These are phyloP conservation scores for Daldinia caldariorum DNA, from an alignment of 495 filamentous ascomycete genomes.

Conservation along the genomic window DNA sequence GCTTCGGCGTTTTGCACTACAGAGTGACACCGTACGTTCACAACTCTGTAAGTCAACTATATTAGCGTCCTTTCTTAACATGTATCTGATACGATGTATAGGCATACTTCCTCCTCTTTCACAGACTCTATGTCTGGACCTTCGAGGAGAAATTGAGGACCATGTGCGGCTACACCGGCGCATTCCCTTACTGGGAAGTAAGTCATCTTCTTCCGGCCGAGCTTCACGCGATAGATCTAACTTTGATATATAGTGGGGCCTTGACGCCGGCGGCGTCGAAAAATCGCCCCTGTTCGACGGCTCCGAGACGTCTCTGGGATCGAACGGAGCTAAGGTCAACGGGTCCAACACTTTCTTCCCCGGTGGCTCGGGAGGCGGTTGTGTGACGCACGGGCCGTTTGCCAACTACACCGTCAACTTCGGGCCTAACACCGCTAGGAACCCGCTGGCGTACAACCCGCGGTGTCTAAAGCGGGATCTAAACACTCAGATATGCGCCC, in stretches of 20 bases:
- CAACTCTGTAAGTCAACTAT: constrained; percentile 44
- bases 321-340: constrained; percentile 47
- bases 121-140: constrained; percentile 51
- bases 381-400: constrained; percentile 50
- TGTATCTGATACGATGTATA: constrained; percentile 5
- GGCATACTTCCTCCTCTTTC: constrained; percentile 56
- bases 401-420: constrained; percentile 52
- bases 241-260: constrained; percentile 45
- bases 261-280: constrained; percentile 48
- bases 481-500: constrained; percentile 49
- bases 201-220: neutral
- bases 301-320: constrained; percentile 46
- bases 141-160: constrained; percentile 53
- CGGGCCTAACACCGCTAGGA: constrained; percentile 45
- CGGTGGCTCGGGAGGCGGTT: constrained; percentile 48
- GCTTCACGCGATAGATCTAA: neutral
- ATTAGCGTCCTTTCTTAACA: neutral
- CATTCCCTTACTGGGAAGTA: constrained; percentile 55
- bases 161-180: constrained; percentile 51
- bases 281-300: constrained; percentile 52
- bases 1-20: constrained; percentile 51
- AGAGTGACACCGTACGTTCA: constrained; percentile 50
- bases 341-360: constrained; percentile 32
- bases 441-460: constrained; percentile 53
- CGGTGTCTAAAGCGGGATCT: constrained; percentile 57